Conservation (phyloP, 2,329 filamentous ascomycete genomes). For the Penicillium thymicola region DNA sequence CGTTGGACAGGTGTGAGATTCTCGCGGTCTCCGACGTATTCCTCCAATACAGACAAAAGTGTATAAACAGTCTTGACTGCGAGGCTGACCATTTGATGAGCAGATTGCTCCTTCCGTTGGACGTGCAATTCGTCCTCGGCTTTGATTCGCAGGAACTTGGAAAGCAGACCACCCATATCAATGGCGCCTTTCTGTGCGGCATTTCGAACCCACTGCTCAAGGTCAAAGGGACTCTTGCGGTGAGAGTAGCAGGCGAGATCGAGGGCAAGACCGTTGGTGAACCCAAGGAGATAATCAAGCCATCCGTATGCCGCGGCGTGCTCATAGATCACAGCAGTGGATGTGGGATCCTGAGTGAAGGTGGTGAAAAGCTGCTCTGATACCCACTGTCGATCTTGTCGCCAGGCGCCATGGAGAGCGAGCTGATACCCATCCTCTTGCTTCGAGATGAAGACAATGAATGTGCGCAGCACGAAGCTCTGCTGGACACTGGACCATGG, state of each 20-base stretch:
- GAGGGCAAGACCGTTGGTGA: slow-evolving; percentile 78
- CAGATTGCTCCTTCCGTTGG: slow-evolving; percentile 66
- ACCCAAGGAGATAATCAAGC: slow-evolving; percentile 75
- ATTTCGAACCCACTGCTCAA: slow-evolving; percentile 74
- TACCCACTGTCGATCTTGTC: slow-evolving; percentile 85
- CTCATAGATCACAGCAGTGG: slow-evolving; percentile 68
- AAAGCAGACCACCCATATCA: slow-evolving; percentile 67
- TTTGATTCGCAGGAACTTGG: slow-evolving; percentile 81
- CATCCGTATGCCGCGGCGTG: slow-evolving; percentile 79
- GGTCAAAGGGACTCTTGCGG: slow-evolving; percentile 72
- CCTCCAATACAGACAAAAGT: slow-evolving; percentile 74
- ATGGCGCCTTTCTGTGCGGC: slow-evolving; percentile 62
- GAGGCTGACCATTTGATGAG: slow-evolving; percentile 68
- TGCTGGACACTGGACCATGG: slow-evolving; percentile 50
- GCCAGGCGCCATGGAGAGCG: slow-evolving; percentile 87
- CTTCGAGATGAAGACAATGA: slow-evolving; percentile 79
- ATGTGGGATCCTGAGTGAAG: slow-evolving; percentile 67
- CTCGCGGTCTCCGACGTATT: slow-evolving; percentile 57
- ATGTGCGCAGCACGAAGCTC: slow-evolving; percentile 51
- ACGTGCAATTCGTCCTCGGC: slow-evolving; percentile 73
- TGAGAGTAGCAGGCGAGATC: slow-evolving; percentile 85
- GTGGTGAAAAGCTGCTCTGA: slow-evolving; percentile 73
- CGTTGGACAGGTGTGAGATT: slow-evolving; percentile 80
- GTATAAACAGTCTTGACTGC: slow-evolving; percentile 81
- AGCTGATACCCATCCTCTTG: slow-evolving; percentile 76